Conservation (phyloP, 352 stramenopile species). For the Phytophthora sp. region DNA sequence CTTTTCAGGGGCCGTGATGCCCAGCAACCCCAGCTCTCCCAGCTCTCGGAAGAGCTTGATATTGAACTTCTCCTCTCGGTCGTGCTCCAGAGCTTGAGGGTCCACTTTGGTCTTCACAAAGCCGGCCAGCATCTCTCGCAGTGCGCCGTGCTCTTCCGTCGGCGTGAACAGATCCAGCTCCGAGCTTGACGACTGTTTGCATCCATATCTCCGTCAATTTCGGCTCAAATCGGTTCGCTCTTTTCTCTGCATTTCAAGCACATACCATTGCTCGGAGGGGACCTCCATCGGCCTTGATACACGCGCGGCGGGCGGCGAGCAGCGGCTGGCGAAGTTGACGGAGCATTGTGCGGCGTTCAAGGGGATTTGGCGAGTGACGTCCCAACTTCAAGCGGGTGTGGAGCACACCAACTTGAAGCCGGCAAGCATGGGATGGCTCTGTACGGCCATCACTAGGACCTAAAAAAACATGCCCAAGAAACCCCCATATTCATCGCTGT, state of each 20-base stretch:
- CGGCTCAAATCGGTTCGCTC: neutral
- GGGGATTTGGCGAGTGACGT: constrained; percentile 12
- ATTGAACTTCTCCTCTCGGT: constrained; percentile 98
- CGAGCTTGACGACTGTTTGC: constrained; percentile 23
- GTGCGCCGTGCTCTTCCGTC: constrained; percentile 87
- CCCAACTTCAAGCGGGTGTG: constrained; percentile 42
- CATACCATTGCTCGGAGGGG: constrained; percentile 30
- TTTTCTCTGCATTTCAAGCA: neutral
- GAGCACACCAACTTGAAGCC: constrained; percentile 38
- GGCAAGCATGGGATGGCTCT: neutral
- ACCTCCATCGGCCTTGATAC: constrained; percentile 6
- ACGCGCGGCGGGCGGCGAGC: constrained; percentile 11
- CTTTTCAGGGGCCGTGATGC: constrained; percentile 96
- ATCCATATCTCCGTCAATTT: constrained; percentile 7
- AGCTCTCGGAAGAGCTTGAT: constrained; percentile 94
- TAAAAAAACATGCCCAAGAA: constrained; percentile 19
- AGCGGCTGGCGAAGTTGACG: constrained; percentile 36
- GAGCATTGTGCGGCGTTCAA: constrained; percentile 21
- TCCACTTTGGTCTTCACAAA: constrained; percentile 98
- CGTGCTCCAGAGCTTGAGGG: constrained; percentile 95
- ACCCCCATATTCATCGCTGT: constrained; percentile 12
- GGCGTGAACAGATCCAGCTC: constrained; percentile 86
- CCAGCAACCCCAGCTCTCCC: constrained; percentile 95
- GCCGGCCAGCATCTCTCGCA: constrained; percentile 93
- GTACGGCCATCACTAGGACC: no score